Evolutionary conservation across 2,329 filamentous ascomycete species (phyloP).

Genomic region (Diaporthe velutina): DNA sequence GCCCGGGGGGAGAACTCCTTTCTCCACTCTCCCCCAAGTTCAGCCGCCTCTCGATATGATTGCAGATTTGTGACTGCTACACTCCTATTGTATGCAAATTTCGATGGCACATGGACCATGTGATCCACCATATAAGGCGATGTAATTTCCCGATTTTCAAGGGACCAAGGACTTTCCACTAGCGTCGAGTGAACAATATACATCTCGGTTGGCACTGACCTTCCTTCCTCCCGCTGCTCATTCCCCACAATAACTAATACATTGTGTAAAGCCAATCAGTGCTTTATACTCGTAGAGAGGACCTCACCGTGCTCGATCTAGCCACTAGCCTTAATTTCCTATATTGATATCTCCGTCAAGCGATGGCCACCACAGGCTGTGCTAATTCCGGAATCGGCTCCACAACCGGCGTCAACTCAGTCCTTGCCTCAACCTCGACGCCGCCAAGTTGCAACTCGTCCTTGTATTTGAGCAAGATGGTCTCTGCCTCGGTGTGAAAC

Average conservation of each 20-base stretch:
- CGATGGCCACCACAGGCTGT: not conserved
- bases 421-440: slow-evolving; percentile 84
- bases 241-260: not conserved
- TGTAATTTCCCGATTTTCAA: not conserved
- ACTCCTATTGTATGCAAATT: not conserved
- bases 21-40: not conserved
- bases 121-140: not conserved
- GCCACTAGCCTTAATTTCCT: not conserved
- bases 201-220: not conserved
- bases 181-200: not conserved
- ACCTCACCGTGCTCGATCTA: not conserved
- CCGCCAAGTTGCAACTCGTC: slow-evolving; percentile 84
- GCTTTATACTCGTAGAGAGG: too few relatives aligned
- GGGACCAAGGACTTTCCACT: not conserved
- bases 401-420: slow-evolving; percentile 62
- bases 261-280: not conserved
- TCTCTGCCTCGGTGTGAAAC: slow-evolving; percentile 79
- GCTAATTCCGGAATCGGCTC: slow-evolving; percentile 56
- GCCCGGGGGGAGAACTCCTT: not conserved
- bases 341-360: not conserved
- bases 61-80: not conserved
- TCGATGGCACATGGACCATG: not conserved
- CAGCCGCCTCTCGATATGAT: not conserved
- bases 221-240: not conserved
- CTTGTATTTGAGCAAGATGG: slow-evolving; percentile 88